Conservation (phyloP, 208 protist genomes). For the Willaertia magna region DNA sequence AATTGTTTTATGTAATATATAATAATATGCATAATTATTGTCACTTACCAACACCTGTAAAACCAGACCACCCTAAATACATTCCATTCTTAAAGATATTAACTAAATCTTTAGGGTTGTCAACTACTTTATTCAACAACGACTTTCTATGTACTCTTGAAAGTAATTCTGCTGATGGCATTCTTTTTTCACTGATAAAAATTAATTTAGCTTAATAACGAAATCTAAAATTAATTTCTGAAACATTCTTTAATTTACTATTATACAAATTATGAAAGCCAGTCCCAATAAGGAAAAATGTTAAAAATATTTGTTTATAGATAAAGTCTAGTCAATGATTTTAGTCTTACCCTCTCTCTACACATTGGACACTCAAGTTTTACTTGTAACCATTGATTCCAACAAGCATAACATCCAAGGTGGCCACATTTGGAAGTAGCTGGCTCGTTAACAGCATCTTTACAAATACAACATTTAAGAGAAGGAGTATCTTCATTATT, state of each 20-base stretch:
- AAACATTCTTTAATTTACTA: too few species aligned
- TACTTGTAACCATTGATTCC: not conserved
- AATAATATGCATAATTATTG: too few species aligned
- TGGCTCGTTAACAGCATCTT: not conserved
- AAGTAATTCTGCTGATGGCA: too few species aligned
- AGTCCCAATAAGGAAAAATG: too few species aligned
- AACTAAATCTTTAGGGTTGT: not conserved
- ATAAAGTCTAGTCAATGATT: not conserved
- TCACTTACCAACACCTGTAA: not conserved
- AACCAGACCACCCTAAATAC: not conserved
- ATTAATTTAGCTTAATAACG: too few species aligned
- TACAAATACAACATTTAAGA: not conserved
- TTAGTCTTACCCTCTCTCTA: not conserved
- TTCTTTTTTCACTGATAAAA: too few species aligned
- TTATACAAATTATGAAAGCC: too few species aligned
- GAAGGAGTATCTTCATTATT: not conserved
- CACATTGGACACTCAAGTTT: slow-evolving; percentile 17
- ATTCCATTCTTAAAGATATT: not conserved
- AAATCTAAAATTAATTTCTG: too few species aligned
- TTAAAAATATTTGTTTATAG: not conserved
- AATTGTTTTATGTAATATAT: not conserved
- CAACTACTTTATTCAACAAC: not conserved
- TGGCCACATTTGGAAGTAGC: slow-evolving; percentile 2
- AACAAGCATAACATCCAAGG: slow-evolving; percentile 1
- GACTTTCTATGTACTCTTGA: too few species aligned